A percentile compares a stretch with the other conserved stretches of the same genome.
These are phyloP conservation scores for Cinchona pubescens DNA, from an alignment of 257 asterid genomes.

Conservation along the genomic window DNA sequence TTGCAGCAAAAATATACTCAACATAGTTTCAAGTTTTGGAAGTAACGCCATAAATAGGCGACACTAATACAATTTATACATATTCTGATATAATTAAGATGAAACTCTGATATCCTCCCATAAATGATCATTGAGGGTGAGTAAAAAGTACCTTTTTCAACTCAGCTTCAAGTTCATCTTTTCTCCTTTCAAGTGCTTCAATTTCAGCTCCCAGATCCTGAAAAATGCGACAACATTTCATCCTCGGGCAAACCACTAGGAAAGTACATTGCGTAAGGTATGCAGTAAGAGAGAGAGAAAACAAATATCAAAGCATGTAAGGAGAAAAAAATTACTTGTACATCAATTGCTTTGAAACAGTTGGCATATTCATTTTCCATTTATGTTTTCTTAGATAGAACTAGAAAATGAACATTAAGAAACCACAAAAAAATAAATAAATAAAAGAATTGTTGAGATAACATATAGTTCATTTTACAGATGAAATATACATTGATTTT, in stretches of 20 bases:
- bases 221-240: conserved; percentile 16
- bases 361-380: neutral
- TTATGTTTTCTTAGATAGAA: neutral
- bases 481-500: too few relatives aligned
- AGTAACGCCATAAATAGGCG: neutral
- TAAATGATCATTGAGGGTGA: conserved; percentile 11
- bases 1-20: neutral
- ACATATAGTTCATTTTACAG: neutral
- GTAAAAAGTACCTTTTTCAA: conserved; percentile 55
- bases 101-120: neutral
- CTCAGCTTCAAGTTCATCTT: conserved; percentile 68
- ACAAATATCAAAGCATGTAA: neutral
- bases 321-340: neutral
- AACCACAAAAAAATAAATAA: too few relatives aligned
- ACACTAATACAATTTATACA: neutral
- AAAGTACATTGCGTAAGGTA: neutral
- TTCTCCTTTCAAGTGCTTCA: conserved; percentile 55
- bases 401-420: neutral
- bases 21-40: neutral
- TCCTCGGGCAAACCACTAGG: neutral
- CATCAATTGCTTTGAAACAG: neutral
- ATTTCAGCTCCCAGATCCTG: conserved; percentile 71
- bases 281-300: neutral
- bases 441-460: too few relatives aligned
- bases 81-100: conserved; percentile 1